Conservation (phyloP, 106 monocot species). For the Allium sativum region DNA sequence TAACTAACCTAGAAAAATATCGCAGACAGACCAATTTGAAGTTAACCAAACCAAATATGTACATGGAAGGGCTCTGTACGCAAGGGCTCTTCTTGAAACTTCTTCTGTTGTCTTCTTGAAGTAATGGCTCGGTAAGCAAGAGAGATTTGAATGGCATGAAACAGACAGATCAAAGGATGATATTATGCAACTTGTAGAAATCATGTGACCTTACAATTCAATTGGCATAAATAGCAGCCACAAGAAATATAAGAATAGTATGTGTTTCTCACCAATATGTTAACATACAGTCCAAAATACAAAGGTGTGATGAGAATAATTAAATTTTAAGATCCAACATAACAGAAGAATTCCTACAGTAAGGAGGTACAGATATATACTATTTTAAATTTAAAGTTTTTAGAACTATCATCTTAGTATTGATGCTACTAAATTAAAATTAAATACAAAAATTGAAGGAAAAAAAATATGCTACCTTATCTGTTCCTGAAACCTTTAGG, state of each 20-base stretch:
- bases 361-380: no score
- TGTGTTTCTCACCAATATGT: neutral
- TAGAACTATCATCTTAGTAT: neutral
- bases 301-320: neutral
- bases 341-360: neutral
- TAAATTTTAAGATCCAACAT: neutral
- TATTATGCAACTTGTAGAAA: neutral
- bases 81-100: no score
- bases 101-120: slow-evolving; percentile 11
- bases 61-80: no score
- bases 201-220: neutral
- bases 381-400: neutral
- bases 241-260: neutral
- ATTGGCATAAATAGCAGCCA: neutral
- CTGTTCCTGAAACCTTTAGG: neutral
- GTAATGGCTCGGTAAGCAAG: neutral
- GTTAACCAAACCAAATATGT: no score
- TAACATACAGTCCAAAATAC: neutral
- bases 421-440: neutral
- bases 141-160: slow-evolving; percentile 1
- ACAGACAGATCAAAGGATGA: neutral
- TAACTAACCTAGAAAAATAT: no score
- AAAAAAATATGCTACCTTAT: neutral
- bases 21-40: no score
- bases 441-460: neutral